These are phyloP conservation scores for Fusarium kyushuense DNA, from an alignment of 2,329 filamentous ascomycete species.

Conservation along the genomic window DNA sequence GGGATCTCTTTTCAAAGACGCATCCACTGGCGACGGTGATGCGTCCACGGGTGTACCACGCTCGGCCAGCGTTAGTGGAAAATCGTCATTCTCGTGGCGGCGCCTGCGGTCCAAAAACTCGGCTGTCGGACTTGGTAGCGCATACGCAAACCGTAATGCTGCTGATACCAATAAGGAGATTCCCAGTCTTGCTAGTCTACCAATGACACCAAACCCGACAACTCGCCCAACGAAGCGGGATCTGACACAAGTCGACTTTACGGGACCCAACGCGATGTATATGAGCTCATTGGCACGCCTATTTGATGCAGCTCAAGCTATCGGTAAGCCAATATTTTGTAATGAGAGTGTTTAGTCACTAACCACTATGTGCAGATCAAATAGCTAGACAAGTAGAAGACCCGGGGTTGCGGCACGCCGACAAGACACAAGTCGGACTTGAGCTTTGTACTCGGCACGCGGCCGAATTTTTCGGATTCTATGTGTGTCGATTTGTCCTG, in stretches of 20 bases:
- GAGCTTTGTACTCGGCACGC: conserved; percentile 94
- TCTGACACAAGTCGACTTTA: conserved; percentile 75
- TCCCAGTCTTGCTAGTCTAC: conserved; percentile 76
- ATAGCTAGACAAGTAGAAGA: conserved; percentile 97
- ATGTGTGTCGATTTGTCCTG: conserved; percentile 94
- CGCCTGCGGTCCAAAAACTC: conserved; percentile 92
- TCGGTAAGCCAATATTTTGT: conserved; percentile 72
- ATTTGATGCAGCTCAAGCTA: conserved; percentile 91
- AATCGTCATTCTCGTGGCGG: conserved; percentile 85
- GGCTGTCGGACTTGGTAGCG: conserved; percentile 67
- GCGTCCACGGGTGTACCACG: conserved; percentile 60
- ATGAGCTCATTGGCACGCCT: conserved; percentile 90
- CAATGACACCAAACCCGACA: conserved; percentile 77
- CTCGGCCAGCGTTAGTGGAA: conserved; percentile 74
- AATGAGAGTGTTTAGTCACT: background rate
- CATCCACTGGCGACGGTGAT: conserved; percentile 63
- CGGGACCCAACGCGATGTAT: conserved; percentile 88
- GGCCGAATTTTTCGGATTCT: conserved; percentile 97
- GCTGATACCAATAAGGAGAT: conserved; percentile 49
- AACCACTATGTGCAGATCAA: conserved; percentile 74
- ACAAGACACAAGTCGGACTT: conserved; percentile 93
- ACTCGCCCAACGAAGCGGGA: conserved; percentile 79
- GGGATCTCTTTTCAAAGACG: conserved; percentile 80
- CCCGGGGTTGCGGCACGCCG: conserved; percentile 89
- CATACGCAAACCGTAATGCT: conserved; percentile 56